These are phyloP conservation scores for Daphne laureola DNA, from an alignment of 441 rosid species.

Conservation along the genomic window DNA sequence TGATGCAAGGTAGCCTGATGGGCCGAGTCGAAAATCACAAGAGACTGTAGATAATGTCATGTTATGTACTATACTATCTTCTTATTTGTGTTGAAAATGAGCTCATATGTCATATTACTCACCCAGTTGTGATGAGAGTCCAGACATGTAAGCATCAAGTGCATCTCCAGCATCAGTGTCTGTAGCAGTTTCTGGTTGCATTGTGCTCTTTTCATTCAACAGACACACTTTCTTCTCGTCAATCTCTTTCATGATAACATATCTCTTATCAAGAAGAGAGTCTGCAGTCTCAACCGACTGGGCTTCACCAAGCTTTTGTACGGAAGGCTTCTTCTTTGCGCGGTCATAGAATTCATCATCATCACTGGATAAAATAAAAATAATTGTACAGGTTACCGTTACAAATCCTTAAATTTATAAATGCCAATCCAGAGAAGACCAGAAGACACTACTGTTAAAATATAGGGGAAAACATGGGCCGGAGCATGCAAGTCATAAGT, in stretches of 20 bases:
- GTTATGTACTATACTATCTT: too few relatives aligned
- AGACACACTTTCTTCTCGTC: constrained; percentile 49
- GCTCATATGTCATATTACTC: constrained; percentile 9
- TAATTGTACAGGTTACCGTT: constrained; percentile 10
- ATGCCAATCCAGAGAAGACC: neutral
- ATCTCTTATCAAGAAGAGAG: constrained; percentile 86
- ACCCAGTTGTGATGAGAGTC: constrained; percentile 87
- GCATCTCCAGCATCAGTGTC: constrained; percentile 65
- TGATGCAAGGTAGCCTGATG: too few relatives aligned
- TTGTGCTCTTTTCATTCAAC: constrained; percentile 53
- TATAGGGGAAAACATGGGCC: constrained; percentile 5
- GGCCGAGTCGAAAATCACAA: too few relatives aligned
- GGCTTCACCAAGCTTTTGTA: constrained; percentile 43
- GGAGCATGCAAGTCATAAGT: neutral
- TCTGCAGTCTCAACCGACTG: constrained; percentile 82
- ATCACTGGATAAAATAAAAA: constrained; percentile 39
- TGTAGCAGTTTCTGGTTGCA: constrained; percentile 34
- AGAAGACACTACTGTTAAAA: constrained; percentile 8
- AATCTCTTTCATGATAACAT: constrained; percentile 51
- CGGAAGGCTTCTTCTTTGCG: constrained; percentile 62
- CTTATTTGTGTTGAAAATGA: neutral
- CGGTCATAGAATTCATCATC: constrained; percentile 98
- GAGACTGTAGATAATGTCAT: too few relatives aligned
- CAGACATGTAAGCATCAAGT: constrained; percentile 92
- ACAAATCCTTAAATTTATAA: neutral